A percentile compares a stretch with the other conserved stretches of the same genome.
phyloP scores from a whole-genome alignment of 2,329 filamentous ascomycete species.

The Sclerotinia borealis region DNA sequence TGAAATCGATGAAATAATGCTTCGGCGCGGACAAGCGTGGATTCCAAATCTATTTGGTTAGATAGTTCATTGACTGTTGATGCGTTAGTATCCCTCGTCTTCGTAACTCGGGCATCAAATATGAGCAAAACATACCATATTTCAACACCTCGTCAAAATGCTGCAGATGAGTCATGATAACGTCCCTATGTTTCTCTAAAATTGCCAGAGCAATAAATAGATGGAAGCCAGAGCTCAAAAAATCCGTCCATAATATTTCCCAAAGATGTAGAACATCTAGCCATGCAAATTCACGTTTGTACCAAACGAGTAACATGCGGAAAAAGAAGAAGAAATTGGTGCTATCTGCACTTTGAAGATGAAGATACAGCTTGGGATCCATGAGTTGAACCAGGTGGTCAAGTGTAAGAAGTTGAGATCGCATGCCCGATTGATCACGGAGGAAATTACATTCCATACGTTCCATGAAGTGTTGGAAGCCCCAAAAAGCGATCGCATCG shows the following conservation, averaged over 20 bases:
- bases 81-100: neutral
- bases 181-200: slow-evolving; percentile 88
- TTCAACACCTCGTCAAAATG: slow-evolving; percentile 97
- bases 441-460: slow-evolving; percentile 97
- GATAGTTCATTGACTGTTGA: slow-evolving; percentile 83
- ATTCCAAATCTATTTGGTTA: slow-evolving; percentile 82
- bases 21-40: slow-evolving; percentile 82
- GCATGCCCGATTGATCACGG: slow-evolving; percentile 93
- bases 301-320: slow-evolving; percentile 98
- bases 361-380: slow-evolving; percentile 88
- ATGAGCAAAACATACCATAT: slow-evolving; percentile 59
- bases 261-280: slow-evolving; percentile 78
- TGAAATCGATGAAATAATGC: slow-evolving; percentile 83
- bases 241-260: slow-evolving; percentile 95
- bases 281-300: slow-evolving; percentile 95
- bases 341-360: slow-evolving; percentile 82
- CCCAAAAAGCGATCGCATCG: slow-evolving; percentile 95
- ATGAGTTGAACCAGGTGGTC: slow-evolving; percentile 95
- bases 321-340: slow-evolving; percentile 99
- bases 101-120: neutral
- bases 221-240: slow-evolving; percentile 81
- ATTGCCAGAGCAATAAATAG: slow-evolving; percentile 92
- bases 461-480: slow-evolving; percentile 92
- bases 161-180: slow-evolving; percentile 90
- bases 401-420: slow-evolving; percentile 79